phyloP scores from a whole-genome alignment of 495 filamentous ascomycete genomes.

The Aspergillus bridgeri region DNA sequence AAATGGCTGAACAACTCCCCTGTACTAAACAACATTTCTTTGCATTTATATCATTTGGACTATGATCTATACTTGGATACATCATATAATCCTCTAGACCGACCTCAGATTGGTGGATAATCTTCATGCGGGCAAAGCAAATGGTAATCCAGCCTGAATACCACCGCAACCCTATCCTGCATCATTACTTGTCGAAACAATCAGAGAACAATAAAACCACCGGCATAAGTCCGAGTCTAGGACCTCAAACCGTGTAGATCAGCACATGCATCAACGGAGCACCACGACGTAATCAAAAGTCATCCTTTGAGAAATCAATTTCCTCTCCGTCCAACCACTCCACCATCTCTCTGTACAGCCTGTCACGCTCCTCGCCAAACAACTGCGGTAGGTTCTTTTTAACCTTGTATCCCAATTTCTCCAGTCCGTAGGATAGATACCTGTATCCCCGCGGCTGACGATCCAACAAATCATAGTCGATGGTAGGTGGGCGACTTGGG shows the following conservation, averaged over 20 bases:
- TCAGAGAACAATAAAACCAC: not conserved
- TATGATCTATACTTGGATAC: not conserved
- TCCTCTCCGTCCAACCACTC: too few relatives aligned
- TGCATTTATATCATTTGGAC: not conserved
- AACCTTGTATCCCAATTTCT: not conserved
- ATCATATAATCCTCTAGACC: not conserved
- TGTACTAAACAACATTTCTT: too few relatives aligned
- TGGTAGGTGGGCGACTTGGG: not conserved
- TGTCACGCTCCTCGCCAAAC: not conserved
- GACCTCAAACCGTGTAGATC: not conserved
- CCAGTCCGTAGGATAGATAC: not conserved
- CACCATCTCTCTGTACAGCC: not conserved
- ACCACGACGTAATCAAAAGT: not conserved
- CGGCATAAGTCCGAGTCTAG: not conserved
- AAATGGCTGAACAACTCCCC: too few relatives aligned
- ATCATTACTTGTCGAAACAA: not conserved
- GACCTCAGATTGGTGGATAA: not conserved
- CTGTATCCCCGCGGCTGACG: too few relatives aligned
- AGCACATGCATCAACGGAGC: too few relatives aligned
- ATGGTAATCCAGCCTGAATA: not conserved
- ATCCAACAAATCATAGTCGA: too few relatives aligned
- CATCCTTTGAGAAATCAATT: too few relatives aligned
- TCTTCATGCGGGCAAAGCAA: not conserved
- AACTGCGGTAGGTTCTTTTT: conserved; percentile 1
- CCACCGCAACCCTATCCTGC: not conserved